phyloP scores from a whole-genome alignment of 108 stramenopile species.

The Hondaea fermentalgiana region DNA sequence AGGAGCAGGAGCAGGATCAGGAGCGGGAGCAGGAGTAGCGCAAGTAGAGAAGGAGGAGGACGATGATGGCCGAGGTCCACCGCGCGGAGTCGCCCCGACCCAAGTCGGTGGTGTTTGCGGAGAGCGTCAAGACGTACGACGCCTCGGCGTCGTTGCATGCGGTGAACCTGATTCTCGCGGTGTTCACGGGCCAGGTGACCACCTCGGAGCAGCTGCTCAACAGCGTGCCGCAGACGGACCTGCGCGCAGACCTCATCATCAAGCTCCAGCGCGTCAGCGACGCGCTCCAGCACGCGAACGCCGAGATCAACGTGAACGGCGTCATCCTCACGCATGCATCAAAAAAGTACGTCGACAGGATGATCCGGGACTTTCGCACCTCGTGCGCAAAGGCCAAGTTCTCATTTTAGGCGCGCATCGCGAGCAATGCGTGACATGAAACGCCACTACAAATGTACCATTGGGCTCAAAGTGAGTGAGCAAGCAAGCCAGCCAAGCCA shows the following conservation, averaged over 20 bases:
- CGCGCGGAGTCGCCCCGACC: not conserved
- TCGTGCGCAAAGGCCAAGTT: no score
- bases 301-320: not conserved
- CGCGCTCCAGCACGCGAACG: not conserved
- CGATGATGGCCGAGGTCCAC: not conserved
- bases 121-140: slow-evolving; percentile 1
- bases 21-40: no score
- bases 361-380: not conserved
- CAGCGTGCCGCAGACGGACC: not conserved
- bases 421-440: no score
- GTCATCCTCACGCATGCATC: not conserved
- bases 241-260: not conserved
- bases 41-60: no score
- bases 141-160: not conserved
- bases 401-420: no score
- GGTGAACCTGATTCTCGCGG: not conserved
- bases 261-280: slow-evolving; percentile 3
- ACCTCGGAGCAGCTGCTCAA: not conserved
- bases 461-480: no score
- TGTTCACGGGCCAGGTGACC: not conserved
- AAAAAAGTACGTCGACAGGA: not conserved
- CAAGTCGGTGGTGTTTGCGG: not conserved
- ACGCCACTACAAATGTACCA: no score
- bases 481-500: no score
- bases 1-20: no score